Evolutionary conservation across 75 land plant species (phyloP), one percentile per base, ranked within the genome.

Genomic region (Gnetum montanum): DNA sequence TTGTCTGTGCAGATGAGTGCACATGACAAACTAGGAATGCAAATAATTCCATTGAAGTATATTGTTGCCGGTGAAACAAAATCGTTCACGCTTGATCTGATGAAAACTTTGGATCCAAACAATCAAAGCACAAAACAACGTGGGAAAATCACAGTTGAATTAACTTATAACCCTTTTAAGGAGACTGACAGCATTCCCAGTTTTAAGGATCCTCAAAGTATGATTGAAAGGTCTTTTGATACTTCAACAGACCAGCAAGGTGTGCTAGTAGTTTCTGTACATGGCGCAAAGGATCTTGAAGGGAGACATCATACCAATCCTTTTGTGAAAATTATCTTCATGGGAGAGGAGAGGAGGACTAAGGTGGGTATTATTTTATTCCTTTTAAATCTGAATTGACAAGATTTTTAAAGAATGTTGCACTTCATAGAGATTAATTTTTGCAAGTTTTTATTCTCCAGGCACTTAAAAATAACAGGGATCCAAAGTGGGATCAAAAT

Each of bases 21-120:
- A 20, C 97, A 90, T 68, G 99, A 90, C 64, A 75, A 68, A 41
- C 62, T 95, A 44, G 99, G 97, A 27, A 81, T 86, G 97, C 97
- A 86, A 69, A 50, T 74, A 18, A 53, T 86, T 25, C 92, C 92
- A 18, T 58, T 95, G 38, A 77, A 63, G 19, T 60, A 61, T 29
- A 70, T 95, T 43, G 49, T 31, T 11, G 80, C 84, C 15, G 24
- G 68, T 50, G 88, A 80, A 48, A 34, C 85, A 23, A 77, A 81
- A 48, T 57, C 26, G 6, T 58, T 76, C 29, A 76, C 77, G 6
- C 76, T 95, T 23, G 67, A 75, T 62, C 60, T 95, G 62, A 49
- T 82, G 1, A 95, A 90, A 66, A 72, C 63, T 61, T 60, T 71
- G 61, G 74, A 85, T 37, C 71, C 76, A 11, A 86, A 74, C 57